Base-by-base conservation (phyloP, 108 stramenopile species). In the Mayamaea pseudoterrestris region DNA sequence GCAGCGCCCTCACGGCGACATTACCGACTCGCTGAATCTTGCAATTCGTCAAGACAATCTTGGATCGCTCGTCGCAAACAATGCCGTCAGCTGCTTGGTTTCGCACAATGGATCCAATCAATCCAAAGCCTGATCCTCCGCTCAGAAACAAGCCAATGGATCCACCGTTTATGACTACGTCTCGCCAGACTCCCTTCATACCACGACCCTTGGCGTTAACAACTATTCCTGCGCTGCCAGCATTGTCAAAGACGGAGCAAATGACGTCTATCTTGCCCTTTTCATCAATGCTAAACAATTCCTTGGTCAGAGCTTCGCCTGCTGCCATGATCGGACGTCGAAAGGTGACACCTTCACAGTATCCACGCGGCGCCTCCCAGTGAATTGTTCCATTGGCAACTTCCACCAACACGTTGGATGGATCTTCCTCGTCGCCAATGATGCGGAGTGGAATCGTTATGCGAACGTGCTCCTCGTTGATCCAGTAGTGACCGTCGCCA, bases 401-500 rank as follows among this genome's bases (percentile, higher is more conserved):
- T 66, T 92, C 90, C 27, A 92, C 41, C 13, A 84, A 63, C 1
- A 92, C 90, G 45, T 85, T 80, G 0, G 79, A 48, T 29, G 84
- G 74, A 34, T 84, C 79, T 35, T 76, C 56, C 44, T 88, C 85
- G 47, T 92, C 90, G 2, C 90, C 90, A 7, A 87, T 56, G 41
- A 92, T 50, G 41, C 66, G 65, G 31, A 92, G 16, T 21, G 80
- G 80, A 9, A 64, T 47, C 27, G 77, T 47, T 16, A 92, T n/a
- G n/a, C n/a, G 32, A 1, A 60, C 22, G 5, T 88, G 57, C 6
- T 68, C 77, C 7, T 83, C 81, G 3, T 66, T 76, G 9, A 80
- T 60, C 71, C 81, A 92, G 44, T 92, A 87, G 51, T 88, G 85
- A 22, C 90, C 90, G 58, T 83, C 82, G 28, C 75, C 75, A 17